Conservation (phyloP, 176 grass and related monocot species). For the Lolium perenne region DNA sequence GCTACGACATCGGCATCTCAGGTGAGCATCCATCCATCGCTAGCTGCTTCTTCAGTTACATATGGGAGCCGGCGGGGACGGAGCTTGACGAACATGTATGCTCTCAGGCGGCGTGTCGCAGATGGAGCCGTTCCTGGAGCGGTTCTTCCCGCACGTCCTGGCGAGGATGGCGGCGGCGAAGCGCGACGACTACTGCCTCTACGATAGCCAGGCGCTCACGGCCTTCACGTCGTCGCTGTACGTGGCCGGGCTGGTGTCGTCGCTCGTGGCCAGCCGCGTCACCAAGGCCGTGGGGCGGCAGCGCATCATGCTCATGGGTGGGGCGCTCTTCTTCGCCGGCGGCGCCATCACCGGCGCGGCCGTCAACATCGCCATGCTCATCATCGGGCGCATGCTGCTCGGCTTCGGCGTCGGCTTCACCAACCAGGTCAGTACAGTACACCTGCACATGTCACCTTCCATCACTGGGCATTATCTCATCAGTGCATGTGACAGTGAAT, state of each 20-base stretch:
- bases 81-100: not conserved
- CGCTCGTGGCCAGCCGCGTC: constrained; percentile 63
- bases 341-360: constrained; percentile 63
- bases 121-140: constrained; percentile 72
- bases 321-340: constrained; percentile 71
- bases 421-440: constrained; percentile 64
- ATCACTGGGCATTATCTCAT: not conserved
- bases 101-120: constrained; percentile 54
- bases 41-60: not conserved
- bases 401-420: constrained; percentile 86
- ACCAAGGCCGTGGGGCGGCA: constrained; percentile 67
- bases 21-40: constrained; percentile 40
- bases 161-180: constrained; percentile 44
- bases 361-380: constrained; percentile 83
- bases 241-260: constrained; percentile 66
- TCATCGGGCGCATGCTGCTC: constrained; percentile 76
- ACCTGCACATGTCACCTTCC: not conserved
- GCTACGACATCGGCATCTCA: constrained; percentile 92
- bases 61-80: not conserved
- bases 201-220: constrained; percentile 77
- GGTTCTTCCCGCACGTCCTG: constrained; percentile 73
- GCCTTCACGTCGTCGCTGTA: constrained; percentile 88
- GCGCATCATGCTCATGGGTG: constrained; percentile 71
- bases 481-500: not conserved
- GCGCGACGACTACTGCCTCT: constrained; percentile 70